A percentile compares a stretch with the other conserved stretches of the same genome.
Evolutionary conservation across 768 basidiomycete species (phyloP).

Genomic region (Auricularia heimuer): DNA sequence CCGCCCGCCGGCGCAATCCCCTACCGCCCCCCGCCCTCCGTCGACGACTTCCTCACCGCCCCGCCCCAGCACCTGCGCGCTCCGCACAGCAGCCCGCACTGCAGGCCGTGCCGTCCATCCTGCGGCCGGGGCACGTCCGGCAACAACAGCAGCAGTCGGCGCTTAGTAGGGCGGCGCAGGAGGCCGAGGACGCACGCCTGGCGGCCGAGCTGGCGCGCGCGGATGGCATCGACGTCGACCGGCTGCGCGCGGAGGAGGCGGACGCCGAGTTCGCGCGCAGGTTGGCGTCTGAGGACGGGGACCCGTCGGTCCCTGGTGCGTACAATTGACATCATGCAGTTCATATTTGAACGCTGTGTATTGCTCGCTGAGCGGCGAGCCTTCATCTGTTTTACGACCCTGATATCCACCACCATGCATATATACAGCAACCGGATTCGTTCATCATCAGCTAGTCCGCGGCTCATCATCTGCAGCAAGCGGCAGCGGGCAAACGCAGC

Average conservation of each 20-base stretch:
- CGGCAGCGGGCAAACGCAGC: no score
- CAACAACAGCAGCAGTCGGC: neutral
- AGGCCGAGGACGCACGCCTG: slow-evolving; percentile 8
- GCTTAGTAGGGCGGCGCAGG: slow-evolving; percentile 3
- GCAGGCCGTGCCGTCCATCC: slow-evolving; percentile 8
- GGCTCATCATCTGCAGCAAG: no score
- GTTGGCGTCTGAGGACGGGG: slow-evolving; percentile 8
- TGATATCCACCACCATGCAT: no score
- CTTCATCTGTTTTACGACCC: no score
- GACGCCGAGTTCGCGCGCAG: slow-evolving; percentile 9
- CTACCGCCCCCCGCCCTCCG: neutral
- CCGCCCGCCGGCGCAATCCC: neutral
- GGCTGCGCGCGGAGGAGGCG: slow-evolving; percentile 8
- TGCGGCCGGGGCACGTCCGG: slow-evolving; percentile 5
- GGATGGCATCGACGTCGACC: slow-evolving; percentile 9
- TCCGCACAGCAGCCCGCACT: neutral
- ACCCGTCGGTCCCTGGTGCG: slow-evolving; percentile 7
- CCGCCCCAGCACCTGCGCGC: neutral
- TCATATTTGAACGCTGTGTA: neutral
- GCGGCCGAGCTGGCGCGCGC: slow-evolving; percentile 7
- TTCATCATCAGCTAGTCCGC: no score
- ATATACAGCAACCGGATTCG: no score
- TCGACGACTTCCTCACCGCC: slow-evolving; percentile 6
- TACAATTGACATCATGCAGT: neutral
- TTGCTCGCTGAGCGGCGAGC: no score